Evolutionary conservation across 2,329 filamentous ascomycete genomes (phyloP), one percentile per base, ranked within the genome.

Genomic region (Pezicula radicicola): DNA sequence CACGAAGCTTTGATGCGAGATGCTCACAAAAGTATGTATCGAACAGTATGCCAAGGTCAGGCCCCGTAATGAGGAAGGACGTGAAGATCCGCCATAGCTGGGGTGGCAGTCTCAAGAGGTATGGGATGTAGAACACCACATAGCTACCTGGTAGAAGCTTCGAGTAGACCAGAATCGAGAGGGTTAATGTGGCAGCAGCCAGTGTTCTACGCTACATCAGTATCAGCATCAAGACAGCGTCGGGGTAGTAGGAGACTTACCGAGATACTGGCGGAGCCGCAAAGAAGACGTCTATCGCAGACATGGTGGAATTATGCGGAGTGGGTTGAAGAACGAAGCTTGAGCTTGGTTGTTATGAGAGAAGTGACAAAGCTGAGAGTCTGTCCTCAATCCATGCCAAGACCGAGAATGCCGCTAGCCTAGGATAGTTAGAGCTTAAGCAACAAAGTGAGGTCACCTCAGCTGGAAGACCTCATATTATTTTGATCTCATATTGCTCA

Each of bases 1-100:
- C 54, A 55, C 51, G 49, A 30, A 46, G 25, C 37, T 27, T 55
- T 54, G 55, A 53, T 27, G 2, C 12, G 27, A 10, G 55, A 58
- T 49, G 51, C 79, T 63, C 74, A 84, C 80, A 69, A 66, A 88
- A 84, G 71, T 87, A 88, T 46, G 87, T 81, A 67, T 89, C 86
- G 66, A 88, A 75, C 48, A 89, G 63, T 55, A 89, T 79, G 40
- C 70, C 56, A 18, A 72, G 48, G 15, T 63, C 47, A 19, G 59
- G 56, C 5, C 65, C 63, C 10, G 68, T 69, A 30, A 72, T 56
- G 28, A 72, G 55, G 52, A 72, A 72, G 33, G 65, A 63, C 18
- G 69, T 68, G 15, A 65, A 44, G 12, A 68, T 28, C 46, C 69
- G 66, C 70, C 70, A 72, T 58, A 72, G n/a, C 51, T 71, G 60